These are phyloP conservation scores for Bruguiera parviflora DNA, from an alignment of 345 rosid genomes.

Conservation along the genomic window DNA sequence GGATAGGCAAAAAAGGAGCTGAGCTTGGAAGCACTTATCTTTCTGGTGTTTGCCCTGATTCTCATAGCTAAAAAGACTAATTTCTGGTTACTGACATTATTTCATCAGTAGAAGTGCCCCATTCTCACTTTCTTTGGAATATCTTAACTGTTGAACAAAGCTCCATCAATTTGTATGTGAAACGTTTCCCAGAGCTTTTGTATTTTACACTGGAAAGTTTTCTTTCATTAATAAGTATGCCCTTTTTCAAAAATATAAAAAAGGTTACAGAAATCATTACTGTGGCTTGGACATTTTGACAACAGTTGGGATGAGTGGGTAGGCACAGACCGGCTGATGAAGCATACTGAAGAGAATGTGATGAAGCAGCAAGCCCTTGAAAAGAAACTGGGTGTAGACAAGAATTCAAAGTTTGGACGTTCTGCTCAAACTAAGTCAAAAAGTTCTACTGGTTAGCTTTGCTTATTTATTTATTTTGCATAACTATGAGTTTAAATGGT, in stretches of 20 bases:
- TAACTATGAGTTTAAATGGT: background rate
- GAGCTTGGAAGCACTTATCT: no score
- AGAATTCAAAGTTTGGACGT: constrained; percentile 28
- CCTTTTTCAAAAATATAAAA: constrained; percentile 16
- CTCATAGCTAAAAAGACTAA: background rate
- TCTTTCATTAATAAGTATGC: constrained; percentile 35
- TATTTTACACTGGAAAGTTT: constrained; percentile 13
- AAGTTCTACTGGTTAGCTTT: constrained; percentile 25
- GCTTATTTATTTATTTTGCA: background rate
- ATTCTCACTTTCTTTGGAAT: background rate
- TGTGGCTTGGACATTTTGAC: constrained; percentile 44
- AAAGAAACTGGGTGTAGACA: constrained; percentile 27
- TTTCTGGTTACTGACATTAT: background rate
- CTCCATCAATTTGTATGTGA: background rate
- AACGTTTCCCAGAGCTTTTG: constrained; percentile 13
- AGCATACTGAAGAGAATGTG: constrained; percentile 29
- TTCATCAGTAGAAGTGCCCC: background rate
- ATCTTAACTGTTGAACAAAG: background rate
- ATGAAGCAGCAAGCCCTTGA: constrained; percentile 32
- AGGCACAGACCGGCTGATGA: constrained; percentile 28
- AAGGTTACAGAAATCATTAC: constrained; percentile 32
- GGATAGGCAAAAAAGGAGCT: no score
- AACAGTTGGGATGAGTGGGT: constrained; percentile 42
- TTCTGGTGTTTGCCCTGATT: background rate
- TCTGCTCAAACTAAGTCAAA: constrained; percentile 31